These are phyloP conservation scores for Uronychia binucleata DNA, from an alignment of 73 alveolate species.

Conservation along the genomic window DNA sequence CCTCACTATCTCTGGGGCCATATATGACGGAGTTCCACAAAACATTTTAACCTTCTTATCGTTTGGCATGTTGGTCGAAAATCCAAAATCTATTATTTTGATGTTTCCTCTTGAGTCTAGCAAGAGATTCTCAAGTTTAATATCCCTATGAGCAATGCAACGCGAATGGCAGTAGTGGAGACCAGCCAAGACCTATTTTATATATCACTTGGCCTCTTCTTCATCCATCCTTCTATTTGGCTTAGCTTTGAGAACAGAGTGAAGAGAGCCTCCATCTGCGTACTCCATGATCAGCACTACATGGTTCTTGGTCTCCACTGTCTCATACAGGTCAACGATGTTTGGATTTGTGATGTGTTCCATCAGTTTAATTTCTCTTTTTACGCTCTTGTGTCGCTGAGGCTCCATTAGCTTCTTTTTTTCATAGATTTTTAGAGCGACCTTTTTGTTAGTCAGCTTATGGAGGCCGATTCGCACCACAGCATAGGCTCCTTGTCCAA, in stretches of 20 bases:
- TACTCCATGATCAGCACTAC: constrained; percentile 18
- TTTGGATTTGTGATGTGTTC: constrained; percentile 12
- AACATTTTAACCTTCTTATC: constrained; percentile 6
- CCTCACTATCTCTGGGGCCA: constrained; percentile 19
- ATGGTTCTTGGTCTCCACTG: constrained; percentile 7
- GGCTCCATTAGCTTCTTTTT: constrained; percentile 76
- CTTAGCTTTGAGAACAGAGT: neutral
- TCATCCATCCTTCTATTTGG: neutral
- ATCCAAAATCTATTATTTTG: constrained; percentile 75
- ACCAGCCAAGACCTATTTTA: constrained; percentile 6
- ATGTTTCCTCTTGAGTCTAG: constrained; percentile 7
- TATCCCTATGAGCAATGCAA: constrained; percentile 13
- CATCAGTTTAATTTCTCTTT: constrained; percentile 47
- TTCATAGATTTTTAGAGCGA: constrained; percentile 89
- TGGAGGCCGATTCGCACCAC: constrained; percentile 87
- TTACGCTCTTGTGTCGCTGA: constrained; percentile 70
- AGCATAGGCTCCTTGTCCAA: constrained; percentile 96
- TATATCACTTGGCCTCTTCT: neutral
- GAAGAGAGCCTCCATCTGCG: constrained; percentile 20
- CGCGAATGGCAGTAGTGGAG: constrained; percentile 14
- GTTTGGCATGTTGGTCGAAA: constrained; percentile 29
- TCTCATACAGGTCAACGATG: constrained; percentile 13
- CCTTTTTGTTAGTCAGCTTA: constrained; percentile 74
- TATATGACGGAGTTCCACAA: constrained; percentile 18
- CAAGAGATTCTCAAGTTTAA: constrained; percentile 23